phyloP scores from a whole-genome alignment of 805 yeast genomes.

The Yamadazyma insecticola region DNA sequence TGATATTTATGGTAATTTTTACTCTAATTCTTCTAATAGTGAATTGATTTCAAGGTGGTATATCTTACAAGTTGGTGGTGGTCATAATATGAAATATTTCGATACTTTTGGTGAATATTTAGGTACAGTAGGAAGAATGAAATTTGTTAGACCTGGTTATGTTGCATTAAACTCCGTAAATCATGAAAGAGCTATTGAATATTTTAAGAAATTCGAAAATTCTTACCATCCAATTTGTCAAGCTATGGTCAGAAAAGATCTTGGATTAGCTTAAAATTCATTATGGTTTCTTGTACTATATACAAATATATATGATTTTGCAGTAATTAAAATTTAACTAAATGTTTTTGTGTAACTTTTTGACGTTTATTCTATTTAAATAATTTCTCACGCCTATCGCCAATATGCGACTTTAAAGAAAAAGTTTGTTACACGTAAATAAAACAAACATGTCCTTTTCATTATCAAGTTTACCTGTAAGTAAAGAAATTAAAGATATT shows the following conservation, averaged over 20 bases:
- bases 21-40: constrained; percentile 60
- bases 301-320: too few relatives aligned
- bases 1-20: constrained; percentile 28
- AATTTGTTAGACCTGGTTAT: constrained; percentile 42
- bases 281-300: neutral
- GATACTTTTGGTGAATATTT: constrained; percentile 54
- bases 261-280: constrained; percentile 36
- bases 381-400: constrained; percentile 2
- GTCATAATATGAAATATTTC: constrained; percentile 44
- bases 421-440: constrained; percentile 4
- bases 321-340: too few relatives aligned
- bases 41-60: constrained; percentile 81
- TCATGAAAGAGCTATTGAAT: constrained; percentile 56
- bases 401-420: too few relatives aligned
- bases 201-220: constrained; percentile 55
- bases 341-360: too few relatives aligned
- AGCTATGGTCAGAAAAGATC: constrained; percentile 77
- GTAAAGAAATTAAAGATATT: constrained; percentile 16
- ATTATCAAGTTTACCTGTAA: constrained; percentile 35
- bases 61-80: constrained; percentile 55
- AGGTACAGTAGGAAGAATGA: constrained; percentile 34
- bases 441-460: constrained; percentile 30
- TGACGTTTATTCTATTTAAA: too few relatives aligned
- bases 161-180: constrained; percentile 60
- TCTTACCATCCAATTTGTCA: constrained; percentile 84